Conservation (phyloP, 192 early-diverging fungal genomes). For the Coemansia asiatica region DNA sequence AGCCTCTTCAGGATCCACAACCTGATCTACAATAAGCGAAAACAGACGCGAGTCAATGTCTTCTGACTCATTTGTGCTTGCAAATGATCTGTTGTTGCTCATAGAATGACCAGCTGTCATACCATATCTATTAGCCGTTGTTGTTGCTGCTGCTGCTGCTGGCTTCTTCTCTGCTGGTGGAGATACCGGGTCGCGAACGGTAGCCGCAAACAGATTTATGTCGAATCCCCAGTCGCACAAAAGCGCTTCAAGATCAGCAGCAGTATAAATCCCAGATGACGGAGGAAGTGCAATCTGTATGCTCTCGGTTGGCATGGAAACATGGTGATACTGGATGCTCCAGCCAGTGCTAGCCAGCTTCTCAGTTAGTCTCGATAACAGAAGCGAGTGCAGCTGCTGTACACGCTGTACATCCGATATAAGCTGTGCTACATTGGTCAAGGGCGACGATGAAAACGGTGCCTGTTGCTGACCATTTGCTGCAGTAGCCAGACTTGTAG, state of each 20-base stretch:
- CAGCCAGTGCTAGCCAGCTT: constrained; percentile 35
- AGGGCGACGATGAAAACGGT: neutral
- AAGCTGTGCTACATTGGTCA: constrained; percentile 20
- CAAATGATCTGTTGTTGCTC: neutral
- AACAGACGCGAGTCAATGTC: constrained; percentile 42
- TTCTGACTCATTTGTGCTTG: constrained; percentile 10
- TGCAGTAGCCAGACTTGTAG: no score
- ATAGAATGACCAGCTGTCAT: no score
- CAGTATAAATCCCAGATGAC: constrained; percentile 31
- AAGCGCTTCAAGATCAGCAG: constrained; percentile 22
- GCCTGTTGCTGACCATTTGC: no score
- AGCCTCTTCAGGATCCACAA: constrained; percentile 51
- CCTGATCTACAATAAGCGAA: constrained; percentile 47
- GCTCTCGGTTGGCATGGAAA: constrained; percentile 12
- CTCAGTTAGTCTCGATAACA: constrained; percentile 39
- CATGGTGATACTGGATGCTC: constrained; percentile 30
- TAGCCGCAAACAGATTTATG: constrained; percentile 26
- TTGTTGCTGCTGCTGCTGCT: no score
- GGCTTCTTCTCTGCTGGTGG: no score
- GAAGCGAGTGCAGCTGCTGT: constrained; percentile 28
- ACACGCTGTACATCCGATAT: constrained; percentile 21
- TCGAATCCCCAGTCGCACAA: constrained; percentile 47
- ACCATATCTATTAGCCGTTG: no score
- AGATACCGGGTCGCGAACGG: constrained; percentile 17
- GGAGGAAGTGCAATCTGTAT: constrained; percentile 39